Evolutionary conservation across 2,329 filamentous ascomycete genomes (phyloP).

Genomic region (Magnaporthiopsis poae): DNA sequence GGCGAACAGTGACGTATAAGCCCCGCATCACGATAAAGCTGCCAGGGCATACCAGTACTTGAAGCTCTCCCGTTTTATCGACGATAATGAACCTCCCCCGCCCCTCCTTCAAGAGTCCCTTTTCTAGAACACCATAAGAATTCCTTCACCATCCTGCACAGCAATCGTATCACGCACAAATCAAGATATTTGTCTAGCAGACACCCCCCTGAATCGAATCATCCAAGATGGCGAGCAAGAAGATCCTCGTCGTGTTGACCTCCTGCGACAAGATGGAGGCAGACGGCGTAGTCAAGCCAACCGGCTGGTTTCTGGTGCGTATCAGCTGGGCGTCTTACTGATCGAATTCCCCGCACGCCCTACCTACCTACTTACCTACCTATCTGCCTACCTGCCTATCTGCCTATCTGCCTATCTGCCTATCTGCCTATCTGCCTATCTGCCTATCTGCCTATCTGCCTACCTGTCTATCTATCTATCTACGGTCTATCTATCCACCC

Average conservation of each 20-base stretch:
- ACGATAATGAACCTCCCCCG: not conserved
- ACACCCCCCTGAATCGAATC: not conserved
- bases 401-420: too few relatives aligned
- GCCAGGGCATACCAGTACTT: not conserved
- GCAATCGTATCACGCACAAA: not conserved
- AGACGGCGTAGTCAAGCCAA: constrained; percentile 37
- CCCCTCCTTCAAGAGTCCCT: not conserved
- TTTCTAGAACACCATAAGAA: not conserved
- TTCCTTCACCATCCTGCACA: not conserved
- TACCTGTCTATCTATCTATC: too few relatives aligned
- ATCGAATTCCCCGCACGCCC: too few relatives aligned
- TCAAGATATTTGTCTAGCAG: not conserved
- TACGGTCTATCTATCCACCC: not conserved
- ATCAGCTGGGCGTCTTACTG: not conserved
- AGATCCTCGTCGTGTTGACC: constrained; percentile 60
- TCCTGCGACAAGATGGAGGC: constrained; percentile 41
- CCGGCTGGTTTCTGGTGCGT: constrained; percentile 60
- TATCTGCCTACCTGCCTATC: too few relatives aligned
- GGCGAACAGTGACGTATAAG: not conserved
- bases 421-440: too few relatives aligned
- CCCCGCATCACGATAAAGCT: not conserved
- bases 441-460: too few relatives aligned
- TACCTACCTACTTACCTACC: too few relatives aligned
- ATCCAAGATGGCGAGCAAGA: constrained; percentile 28
- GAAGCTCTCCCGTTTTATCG: not conserved